Conservation (phyloP, 2,329 filamentous ascomycete species). For the Colletotrichum orbiculare region DNA sequence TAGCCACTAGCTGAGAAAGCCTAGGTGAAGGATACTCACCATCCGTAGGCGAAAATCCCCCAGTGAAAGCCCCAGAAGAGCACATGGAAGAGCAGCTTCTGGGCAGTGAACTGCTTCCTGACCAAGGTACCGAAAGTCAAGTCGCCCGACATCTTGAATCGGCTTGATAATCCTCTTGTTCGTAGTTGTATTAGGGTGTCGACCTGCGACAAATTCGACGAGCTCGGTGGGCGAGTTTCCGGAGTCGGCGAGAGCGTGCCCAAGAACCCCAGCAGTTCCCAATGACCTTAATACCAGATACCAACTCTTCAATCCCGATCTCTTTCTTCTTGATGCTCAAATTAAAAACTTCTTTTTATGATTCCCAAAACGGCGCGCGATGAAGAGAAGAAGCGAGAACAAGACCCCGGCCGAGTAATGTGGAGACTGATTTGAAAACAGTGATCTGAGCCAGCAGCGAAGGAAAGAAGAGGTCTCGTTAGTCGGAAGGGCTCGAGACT, state of each 20-base stretch:
- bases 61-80: slow-evolving; percentile 85
- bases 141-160: slow-evolving; percentile 52
- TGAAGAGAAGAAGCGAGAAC: slow-evolving; percentile 45
- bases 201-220: slow-evolving; percentile 63
- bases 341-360: slow-evolving; percentile 34
- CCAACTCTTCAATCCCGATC: slow-evolving; percentile 14
- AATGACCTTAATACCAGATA: slow-evolving; percentile 5
- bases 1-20: slow-evolving; percentile 34
- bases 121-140: slow-evolving; percentile 51
- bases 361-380: slow-evolving; percentile 31
- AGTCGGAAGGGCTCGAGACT: slow-evolving; percentile 48
- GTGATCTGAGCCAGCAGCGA: slow-evolving; percentile 71
- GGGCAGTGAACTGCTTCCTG: slow-evolving; percentile 73
- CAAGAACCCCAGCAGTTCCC: slow-evolving; percentile 22
- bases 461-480: slow-evolving; percentile 52
- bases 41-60: slow-evolving; percentile 84
- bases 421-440: slow-evolving; percentile 44
- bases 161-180: slow-evolving; percentile 40
- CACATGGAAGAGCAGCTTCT: slow-evolving; percentile 82
- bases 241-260: slow-evolving; percentile 30
- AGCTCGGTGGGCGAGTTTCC: slow-evolving; percentile 31
- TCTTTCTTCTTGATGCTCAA: slow-evolving; percentile 22
- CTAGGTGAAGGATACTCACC: slow-evolving; percentile 65
- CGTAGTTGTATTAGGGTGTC: slow-evolving; percentile 51
- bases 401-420: slow-evolving; percentile 37